Evolutionary conservation across 2,329 filamentous ascomycete species (phyloP), one percentile per base, ranked within the genome.

Genomic region (Colletotrichum musae): DNA sequence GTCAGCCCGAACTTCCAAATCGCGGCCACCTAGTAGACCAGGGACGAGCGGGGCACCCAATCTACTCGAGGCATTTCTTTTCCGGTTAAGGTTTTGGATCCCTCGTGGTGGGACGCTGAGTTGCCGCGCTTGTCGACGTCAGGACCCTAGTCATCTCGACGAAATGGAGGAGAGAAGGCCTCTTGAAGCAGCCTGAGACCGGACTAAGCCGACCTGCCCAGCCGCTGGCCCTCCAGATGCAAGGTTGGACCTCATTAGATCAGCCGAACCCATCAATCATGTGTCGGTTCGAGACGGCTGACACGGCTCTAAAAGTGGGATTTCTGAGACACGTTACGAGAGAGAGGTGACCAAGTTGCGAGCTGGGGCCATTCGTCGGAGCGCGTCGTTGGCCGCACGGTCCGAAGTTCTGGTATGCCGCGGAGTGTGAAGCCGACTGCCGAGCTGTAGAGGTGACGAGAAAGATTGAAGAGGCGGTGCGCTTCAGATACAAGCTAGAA

Each of bases 51-150:
- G 18, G 15, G 24, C 48, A 52, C 24, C 48, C 15, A 52, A 52
- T 52, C 10, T 52, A 52, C 26, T 52, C 18, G 48, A 52, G 21
- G 24, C 48, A 28, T 13, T 18, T 18, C 48, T 15, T 50, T 36
- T 13, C 48, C 24, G 48, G 21, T 52, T 52, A 52, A 52, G 24
- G 21, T 52, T 52, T 52, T 50, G 18, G 21, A 24, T 50, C 13
- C 43, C n/a, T 47, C 47, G 9, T 12, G n/a, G 43, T 47, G 47
- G 21, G 10, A 50, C 47, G 18, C 47, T n/a, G 7, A 12, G 16
- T 12, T 50, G n/a, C 12, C 26, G 48, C 10, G 24, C 7, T 5
- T 51, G 18, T 26, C 28, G 48, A 26, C 48, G 9, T 26, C 15
- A 28, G 24, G 12, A 51, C 24, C 48, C 48, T 26, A 28, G 48